Evolutionary conservation across 768 basidiomycete genomes (phyloP).

Genomic region (Suillus subalutaceus): DNA sequence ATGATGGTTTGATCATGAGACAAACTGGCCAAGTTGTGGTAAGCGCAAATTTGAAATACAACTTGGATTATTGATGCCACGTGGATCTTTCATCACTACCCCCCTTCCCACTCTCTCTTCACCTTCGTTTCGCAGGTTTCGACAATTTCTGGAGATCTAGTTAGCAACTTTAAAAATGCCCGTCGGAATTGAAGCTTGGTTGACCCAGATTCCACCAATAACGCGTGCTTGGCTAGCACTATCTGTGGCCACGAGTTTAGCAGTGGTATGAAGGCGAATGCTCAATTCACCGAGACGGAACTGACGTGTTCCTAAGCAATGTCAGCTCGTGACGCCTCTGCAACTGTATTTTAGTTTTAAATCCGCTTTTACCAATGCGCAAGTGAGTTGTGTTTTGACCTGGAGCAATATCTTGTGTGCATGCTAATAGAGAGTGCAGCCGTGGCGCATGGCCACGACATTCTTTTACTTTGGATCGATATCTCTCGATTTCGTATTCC

Average conservation of each 20-base stretch:
- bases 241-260: constrained; percentile 77
- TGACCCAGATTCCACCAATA: constrained; percentile 88
- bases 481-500: constrained; percentile 93
- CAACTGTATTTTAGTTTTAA: constrained; percentile 94
- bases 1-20: background rate
- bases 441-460: constrained; percentile 87
- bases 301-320: constrained; percentile 64
- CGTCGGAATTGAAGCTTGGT: constrained; percentile 88
- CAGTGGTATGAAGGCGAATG: constrained; percentile 67
- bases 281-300: background rate
- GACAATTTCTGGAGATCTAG: constrained; percentile 1
- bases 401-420: constrained; percentile 1
- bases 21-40: background rate
- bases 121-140: background rate
- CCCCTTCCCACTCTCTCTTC: background rate
- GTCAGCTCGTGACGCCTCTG: constrained; percentile 84
- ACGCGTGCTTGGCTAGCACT: constrained; percentile 86
- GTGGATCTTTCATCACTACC: background rate
- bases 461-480: constrained; percentile 97
- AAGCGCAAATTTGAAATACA: background rate
- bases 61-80: background rate
- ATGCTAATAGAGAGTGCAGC: constrained; percentile 44
- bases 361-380: constrained; percentile 77
- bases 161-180: constrained; percentile 51
- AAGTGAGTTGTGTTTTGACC: constrained; percentile 49